These are phyloP conservation scores for Phaeolepiota aurea DNA, from an alignment of 768 basidiomycete species.

Conservation along the genomic window DNA sequence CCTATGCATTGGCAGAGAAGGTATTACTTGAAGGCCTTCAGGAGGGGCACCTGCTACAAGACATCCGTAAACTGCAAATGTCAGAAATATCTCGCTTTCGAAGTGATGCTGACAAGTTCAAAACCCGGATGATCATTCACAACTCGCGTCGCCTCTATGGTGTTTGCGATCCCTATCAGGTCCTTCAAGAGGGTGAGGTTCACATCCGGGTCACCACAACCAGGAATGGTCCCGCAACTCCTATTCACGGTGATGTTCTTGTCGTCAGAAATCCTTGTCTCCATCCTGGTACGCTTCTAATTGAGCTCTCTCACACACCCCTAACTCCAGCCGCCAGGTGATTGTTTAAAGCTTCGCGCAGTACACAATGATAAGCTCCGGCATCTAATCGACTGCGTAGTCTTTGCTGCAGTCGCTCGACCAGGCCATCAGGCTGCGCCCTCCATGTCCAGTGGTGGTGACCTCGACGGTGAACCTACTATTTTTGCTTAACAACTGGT, in stretches of 20 bases:
- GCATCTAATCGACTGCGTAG: slow-evolving; percentile 60
- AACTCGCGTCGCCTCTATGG: slow-evolving; percentile 58
- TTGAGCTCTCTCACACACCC: not conserved
- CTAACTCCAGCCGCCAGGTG: slow-evolving; percentile 27
- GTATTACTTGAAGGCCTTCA: slow-evolving; percentile 51
- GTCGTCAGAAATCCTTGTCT: slow-evolving; percentile 65
- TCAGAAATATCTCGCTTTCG: slow-evolving; percentile 41
- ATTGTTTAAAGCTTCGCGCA: slow-evolving; percentile 57
- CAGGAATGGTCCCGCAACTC: slow-evolving; percentile 43
- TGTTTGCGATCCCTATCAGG: slow-evolving; percentile 58
- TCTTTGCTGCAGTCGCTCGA: slow-evolving; percentile 51
- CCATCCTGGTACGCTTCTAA: slow-evolving; percentile 40
- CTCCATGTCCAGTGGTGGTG: slow-evolving; percentile 64
- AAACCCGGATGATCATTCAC: slow-evolving; percentile 52
- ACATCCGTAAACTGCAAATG: slow-evolving; percentile 36
- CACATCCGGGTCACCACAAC: slow-evolving; percentile 48
- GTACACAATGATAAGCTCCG: slow-evolving; percentile 38
- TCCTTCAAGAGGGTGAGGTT: slow-evolving; percentile 57
- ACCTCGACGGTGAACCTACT: slow-evolving; percentile 39
- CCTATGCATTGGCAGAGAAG: slow-evolving; percentile 38
- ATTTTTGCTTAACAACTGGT: not conserved
- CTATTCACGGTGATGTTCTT: slow-evolving; percentile 52
- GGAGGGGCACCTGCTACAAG: slow-evolving; percentile 24
- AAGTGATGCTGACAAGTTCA: slow-evolving; percentile 41
- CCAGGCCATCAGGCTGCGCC: slow-evolving; percentile 56